Percentiles rank a stretch among this genome's conserved stretches.
phyloP scores from a whole-genome alignment of 805 yeast genomes.

The Metschnikowia kunwiensis region DNA sequence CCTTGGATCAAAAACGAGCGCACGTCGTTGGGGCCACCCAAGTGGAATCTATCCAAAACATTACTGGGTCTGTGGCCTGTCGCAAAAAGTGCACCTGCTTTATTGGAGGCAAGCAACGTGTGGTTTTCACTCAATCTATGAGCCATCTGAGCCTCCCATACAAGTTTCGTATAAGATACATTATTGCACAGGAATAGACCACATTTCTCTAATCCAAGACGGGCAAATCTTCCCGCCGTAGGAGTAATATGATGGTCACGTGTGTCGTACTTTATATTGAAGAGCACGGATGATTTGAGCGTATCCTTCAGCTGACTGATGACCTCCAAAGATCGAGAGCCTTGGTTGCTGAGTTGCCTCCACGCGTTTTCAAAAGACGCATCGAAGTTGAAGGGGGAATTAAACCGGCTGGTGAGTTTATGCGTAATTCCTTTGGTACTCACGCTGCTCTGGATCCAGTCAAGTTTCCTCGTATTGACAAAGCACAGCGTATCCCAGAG shows the following conservation, averaged over 20 bases:
- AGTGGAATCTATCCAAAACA: conserved; percentile 51
- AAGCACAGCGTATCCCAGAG: conserved; percentile 38
- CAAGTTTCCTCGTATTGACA: conserved; percentile 45
- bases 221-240: conserved; percentile 35
- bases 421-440: conserved; percentile 41
- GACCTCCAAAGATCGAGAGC: conserved; percentile 30
- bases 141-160: conserved; percentile 40
- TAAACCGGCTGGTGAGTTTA: conserved; percentile 38
- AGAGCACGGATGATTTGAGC: conserved; percentile 43
- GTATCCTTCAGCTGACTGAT: conserved; percentile 43
- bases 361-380: conserved; percentile 44
- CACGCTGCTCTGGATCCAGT: conserved; percentile 49
- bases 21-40: conserved; percentile 61
- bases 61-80: conserved; percentile 24
- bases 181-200: conserved; percentile 28
- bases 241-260: conserved; percentile 46
- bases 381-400: conserved; percentile 44
- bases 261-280: conserved; percentile 42
- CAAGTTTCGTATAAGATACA: conserved; percentile 38
- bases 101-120: conserved; percentile 27
- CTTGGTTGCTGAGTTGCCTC: conserved; percentile 32
- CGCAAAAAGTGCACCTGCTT: conserved; percentile 32
- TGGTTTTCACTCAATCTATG: conserved; percentile 18
- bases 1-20: conserved; percentile 52
- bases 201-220: conserved; percentile 35